Evolutionary conservation across 176 grass and related monocot genomes (phyloP), one percentile per base, ranked within the genome.

Genomic region (Pontederia paniculata): DNA sequence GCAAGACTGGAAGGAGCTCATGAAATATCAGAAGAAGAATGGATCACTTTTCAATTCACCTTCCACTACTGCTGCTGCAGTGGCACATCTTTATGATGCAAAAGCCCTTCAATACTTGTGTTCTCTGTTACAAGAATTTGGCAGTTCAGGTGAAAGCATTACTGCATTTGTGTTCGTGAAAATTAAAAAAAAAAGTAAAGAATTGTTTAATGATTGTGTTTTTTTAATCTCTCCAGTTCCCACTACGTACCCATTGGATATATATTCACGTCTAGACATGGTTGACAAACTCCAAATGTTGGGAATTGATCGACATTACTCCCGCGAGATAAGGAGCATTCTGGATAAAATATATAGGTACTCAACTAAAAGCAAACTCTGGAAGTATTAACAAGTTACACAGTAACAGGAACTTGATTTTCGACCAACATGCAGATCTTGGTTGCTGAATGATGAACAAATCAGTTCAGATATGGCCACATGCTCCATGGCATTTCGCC

Each of bases 1-100:
- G 13, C 46, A 78, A 16, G 78, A 89, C 7, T 83, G 73, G 76
- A 66, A 76, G 64, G 70, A 85, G 64, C 21, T 70, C 62, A 74
- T 78, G 70, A 86, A 68, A 57, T 89, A 77, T 62, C 85, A 86
- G 51, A 78, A 70, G 63, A 72, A 79, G 50, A 89, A 96, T 62
- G 85, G 85, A 17, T 89, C 90, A 1, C 17, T 95, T 17, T 81
- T 95, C 54, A 81, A 78, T 56, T 86, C 70, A 62, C 85, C 82
- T 73, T 83, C 82, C 15, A 57, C 82, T 55, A 86, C 90, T 19
- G 79, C 85, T 69, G 70, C 21, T 60, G 45, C 74, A 28, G 46
- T 89, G 71, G 44, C 68, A 23, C 63, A 86, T 21, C 16, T 23
- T 19, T 60, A 80, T 66, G 64, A 80, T 63, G 42, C 61, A 59